Percentiles rank a stretch among this genome's conserved stretches.
phyloP scores from a whole-genome alignment of 2,329 filamentous ascomycete genomes.

The Paraphoma chrysanthemicola region DNA sequence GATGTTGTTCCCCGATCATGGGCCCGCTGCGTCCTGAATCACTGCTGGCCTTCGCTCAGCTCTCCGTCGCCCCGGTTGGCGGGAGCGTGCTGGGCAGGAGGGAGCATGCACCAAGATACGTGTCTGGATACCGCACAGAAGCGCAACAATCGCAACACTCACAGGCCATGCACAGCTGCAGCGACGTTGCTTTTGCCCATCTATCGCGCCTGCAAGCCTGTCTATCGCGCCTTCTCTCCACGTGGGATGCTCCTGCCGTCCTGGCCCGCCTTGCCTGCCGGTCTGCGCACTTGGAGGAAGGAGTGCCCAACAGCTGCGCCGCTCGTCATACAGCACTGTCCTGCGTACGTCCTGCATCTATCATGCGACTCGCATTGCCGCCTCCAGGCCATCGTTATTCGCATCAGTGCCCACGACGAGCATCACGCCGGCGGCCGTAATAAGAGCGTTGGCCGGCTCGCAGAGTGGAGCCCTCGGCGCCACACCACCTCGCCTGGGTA shows the following conservation, averaged over 20 bases:
- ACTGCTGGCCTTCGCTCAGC: slow-evolving; percentile 8
- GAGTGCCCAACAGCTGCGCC: slow-evolving; percentile 4
- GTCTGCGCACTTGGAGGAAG: neutral
- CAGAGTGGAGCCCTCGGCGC: slow-evolving; percentile 26
- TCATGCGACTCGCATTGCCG: slow-evolving; percentile 8
- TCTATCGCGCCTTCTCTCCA: slow-evolving; percentile 18
- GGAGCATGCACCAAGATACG: no score
- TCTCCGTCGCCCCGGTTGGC: slow-evolving; percentile 34
- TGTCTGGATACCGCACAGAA: no score
- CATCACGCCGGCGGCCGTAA: slow-evolving; percentile 17
- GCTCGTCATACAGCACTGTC: no score
- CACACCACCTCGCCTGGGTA: slow-evolving; percentile 26
- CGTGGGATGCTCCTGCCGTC: slow-evolving; percentile 26
- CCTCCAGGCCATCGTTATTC: neutral
- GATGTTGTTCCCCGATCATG: slow-evolving; percentile 40
- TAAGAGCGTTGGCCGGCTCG: slow-evolving; percentile 29
- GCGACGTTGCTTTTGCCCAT: slow-evolving; percentile 29
- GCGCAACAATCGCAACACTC: neutral
- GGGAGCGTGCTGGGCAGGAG: neutral
- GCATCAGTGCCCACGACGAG: neutral
- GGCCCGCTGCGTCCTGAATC: slow-evolving; percentile 33
- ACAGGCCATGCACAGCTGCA: neutral
- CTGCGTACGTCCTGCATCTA: no score
- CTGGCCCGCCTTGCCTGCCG: slow-evolving; percentile 8
- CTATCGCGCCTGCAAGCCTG: slow-evolving; percentile 19